Base-by-base conservation (phyloP, 345 rosid genomes). In the Syzygium grande region DNA sequence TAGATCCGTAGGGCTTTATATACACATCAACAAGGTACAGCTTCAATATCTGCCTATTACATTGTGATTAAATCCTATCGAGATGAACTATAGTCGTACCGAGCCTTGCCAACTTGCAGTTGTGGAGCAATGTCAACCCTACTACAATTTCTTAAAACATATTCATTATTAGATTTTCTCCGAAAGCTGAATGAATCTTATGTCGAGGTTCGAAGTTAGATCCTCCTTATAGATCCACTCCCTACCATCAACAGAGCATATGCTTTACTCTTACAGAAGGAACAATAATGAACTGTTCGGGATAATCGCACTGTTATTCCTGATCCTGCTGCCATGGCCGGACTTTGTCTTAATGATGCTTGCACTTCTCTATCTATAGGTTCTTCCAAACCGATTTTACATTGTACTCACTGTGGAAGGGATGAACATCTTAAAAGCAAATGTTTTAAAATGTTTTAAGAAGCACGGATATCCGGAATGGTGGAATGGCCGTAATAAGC, bases 281-380 rank as follows among this genome's bases (percentile, higher is more conserved):
- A 56, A 56, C 61, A 56, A 56, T 1, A 56, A 1, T 0, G 13
- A 27, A 56, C 25, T 56, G n/a, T 23, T 56, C 2, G 0, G 12
- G 2, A 56, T 56, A 56, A 27, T 23, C 61, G 1, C 2, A 21
- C 1, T 22, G 2, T 56, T 56, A 56, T 56, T 56, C 2, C 5
- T 56, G 10, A 56, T 56, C n/a, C 13, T 56, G 10, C 2, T 56
- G 2, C n/a, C 13, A 22, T 56, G 61, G n/a, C 2, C 5, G 5
- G 13, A 56, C 61, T 56, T 56, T 5, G 2, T 56, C 25, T 56
- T 23, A 56, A 23, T 56, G 13, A 56, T 56, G 27, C 10, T 56
- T 56, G 61, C n/a, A 9, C 25, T 55, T 55, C 11, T 55, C 2
- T 55, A 11, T 22, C 13, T 56, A 23, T 5, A 2, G 2, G 61